Conservation (phyloP, 2,329 filamentous ascomycete genomes). For the Ceratocystis huliohia region DNA sequence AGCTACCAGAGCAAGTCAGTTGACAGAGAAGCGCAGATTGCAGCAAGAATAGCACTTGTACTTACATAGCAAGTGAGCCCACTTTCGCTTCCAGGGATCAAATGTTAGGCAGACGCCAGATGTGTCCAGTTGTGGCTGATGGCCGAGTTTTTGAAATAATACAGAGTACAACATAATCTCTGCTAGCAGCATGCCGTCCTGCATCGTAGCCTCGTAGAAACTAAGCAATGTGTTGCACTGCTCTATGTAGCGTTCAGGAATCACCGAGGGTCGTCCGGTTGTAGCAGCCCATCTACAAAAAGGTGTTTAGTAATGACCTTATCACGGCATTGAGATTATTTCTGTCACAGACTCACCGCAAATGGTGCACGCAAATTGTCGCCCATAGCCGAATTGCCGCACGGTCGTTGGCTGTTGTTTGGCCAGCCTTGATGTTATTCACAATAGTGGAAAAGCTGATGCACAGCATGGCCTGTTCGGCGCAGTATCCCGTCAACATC, state of each 20-base stretch:
- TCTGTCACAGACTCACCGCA: constrained; percentile 26
- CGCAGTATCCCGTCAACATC: constrained; percentile 33
- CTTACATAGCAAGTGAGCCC: constrained; percentile 20
- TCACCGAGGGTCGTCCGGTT: constrained; percentile 31
- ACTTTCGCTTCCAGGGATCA: constrained; percentile 19
- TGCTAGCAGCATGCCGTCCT: constrained; percentile 32
- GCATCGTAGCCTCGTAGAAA: constrained; percentile 32
- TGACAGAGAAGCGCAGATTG: neutral
- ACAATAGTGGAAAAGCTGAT: constrained; percentile 33
- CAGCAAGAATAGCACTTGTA: neutral
- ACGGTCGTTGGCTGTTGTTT: constrained; percentile 28
- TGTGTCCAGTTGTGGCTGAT: constrained; percentile 26
- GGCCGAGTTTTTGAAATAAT: constrained; percentile 29
- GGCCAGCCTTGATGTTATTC: constrained; percentile 28
- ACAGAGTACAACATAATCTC: constrained; percentile 31
- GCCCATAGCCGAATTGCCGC: constrained; percentile 28
- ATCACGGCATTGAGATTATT: neutral
- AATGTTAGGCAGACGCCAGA: constrained; percentile 23
- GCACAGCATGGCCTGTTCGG: constrained; percentile 33
- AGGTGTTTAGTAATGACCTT: neutral
- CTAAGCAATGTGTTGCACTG: constrained; percentile 32
- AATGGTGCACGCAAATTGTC: constrained; percentile 29
- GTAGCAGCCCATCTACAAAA: constrained; percentile 31
- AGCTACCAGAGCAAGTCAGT: constrained; percentile 7
- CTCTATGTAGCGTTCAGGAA: constrained; percentile 30